Evolutionary conservation across 2,329 filamentous ascomycete species (phyloP).

Genomic region (Penicillium sclerotiorum): DNA sequence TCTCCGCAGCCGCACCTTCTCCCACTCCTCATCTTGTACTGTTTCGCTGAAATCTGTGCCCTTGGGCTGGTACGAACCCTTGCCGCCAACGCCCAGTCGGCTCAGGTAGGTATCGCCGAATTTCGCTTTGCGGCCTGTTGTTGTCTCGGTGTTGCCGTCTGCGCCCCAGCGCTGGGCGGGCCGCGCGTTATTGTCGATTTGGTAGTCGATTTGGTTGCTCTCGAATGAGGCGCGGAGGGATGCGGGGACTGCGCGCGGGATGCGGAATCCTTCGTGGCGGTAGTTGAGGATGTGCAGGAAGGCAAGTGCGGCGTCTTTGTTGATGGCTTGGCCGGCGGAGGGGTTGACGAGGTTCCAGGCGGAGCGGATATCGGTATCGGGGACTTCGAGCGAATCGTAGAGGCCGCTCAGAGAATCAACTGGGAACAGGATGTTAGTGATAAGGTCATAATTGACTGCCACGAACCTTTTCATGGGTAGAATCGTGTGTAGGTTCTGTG

Average conservation of each 20-base stretch:
- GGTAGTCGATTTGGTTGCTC: conserved; percentile 95
- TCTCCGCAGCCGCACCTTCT: conserved; percentile 92
- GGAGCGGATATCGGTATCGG: conserved; percentile 78
- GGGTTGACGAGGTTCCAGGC: conserved; percentile 99
- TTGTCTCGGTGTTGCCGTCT: conserved; percentile 75
- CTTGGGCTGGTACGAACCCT: conserved; percentile 75
- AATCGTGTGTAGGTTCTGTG: no score
- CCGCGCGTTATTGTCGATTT: conserved; percentile 76
- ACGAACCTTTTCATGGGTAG: no score
- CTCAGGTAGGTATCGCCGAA: conserved; percentile 97
- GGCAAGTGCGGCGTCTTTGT: conserved; percentile 90
- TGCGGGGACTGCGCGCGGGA: conserved; percentile 87
- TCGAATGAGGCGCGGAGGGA: conserved; percentile 92
- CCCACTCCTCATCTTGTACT: conserved; percentile 90
- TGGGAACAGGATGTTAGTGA: conserved; percentile 31
- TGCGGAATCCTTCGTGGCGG: conserved; percentile 91
- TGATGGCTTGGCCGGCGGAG: conserved; percentile 76
- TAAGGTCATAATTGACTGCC: not conserved
- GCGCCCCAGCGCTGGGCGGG: conserved; percentile 76
- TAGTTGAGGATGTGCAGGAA: conserved; percentile 97
- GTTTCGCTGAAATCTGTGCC: conserved; percentile 89
- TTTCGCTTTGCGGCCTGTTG: conserved; percentile 89
- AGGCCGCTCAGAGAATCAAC: conserved; percentile 79
- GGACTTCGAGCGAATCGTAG: conserved; percentile 70
- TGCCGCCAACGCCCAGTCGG: conserved; percentile 74